Evolutionary conservation across 805 yeast genomes (phyloP), one percentile per base, ranked within the genome.

Genomic region (Maudiozyma turicensis): DNA sequence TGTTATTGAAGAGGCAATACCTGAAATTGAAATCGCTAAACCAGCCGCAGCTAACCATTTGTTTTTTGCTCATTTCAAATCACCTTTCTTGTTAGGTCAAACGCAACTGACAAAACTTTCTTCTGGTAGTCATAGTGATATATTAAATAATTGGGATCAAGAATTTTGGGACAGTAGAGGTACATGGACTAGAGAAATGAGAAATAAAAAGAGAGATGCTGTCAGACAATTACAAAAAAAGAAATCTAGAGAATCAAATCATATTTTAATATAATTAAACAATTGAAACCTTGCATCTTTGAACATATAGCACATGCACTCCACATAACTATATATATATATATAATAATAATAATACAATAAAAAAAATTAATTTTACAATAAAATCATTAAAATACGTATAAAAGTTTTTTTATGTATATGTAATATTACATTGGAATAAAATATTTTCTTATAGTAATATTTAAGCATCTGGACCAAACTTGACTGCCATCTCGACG

Each of bases 131-230:
- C 54, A 55, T 6, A 64, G 61, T 3, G 65, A 72, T 33, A 58
- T 63, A 9, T 67, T 72, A 20, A 69, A 66, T 3, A 70, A 69
- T 8, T 89, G 91, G 78, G 88, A 83, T 45, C 68, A 74, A 40
- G 81, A 85, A 76, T 91, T 90, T 65, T 87, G 86, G 83, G 84
- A 80, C 43, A 78, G 81, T 63, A 77, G 98, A 65, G 90, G 91
- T 39, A 86, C 81, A 47, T 74, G 89, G 73, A 81, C 83, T 52
- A 77, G 85, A 52, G 86, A 82, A 48, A 78, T 90, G 64, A 83
- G 84, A 60, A 75, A 82, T 56, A 75, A 86, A 52, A 80, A 81
- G 61, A 77, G 91, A 66, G 97, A 90, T 58, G 86, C 78, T 5
- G 45, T 76, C 46, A 75, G 89, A 56, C 79, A 74, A 53, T 58